Evolutionary conservation across 1,284 basidiomycete species (phyloP).

Genomic region (Vanrija sp.): DNA sequence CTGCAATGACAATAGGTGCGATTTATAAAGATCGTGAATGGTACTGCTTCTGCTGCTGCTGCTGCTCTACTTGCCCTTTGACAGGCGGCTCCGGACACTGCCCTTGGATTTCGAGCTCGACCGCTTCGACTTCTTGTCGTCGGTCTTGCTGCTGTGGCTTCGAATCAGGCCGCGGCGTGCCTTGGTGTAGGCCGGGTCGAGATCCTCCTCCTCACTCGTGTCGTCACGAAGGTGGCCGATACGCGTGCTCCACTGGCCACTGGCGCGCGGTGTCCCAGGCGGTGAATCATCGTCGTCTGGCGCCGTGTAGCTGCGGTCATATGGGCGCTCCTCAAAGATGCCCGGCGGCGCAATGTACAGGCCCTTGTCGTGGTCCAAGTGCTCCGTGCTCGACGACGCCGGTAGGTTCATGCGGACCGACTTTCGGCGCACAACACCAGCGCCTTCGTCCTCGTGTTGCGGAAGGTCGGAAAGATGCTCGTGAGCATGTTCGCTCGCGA

Average conservation of each 20-base stretch:
- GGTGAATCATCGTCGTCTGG: background rate
- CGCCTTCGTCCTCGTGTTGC: constrained; percentile 3
- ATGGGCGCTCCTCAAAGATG: background rate
- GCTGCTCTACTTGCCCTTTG: constrained; percentile 5
- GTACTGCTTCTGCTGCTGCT: constrained; percentile 5
- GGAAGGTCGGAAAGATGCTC: background rate
- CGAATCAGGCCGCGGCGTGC: constrained; percentile 20
- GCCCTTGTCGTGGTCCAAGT: background rate
- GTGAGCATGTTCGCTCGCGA: no score
- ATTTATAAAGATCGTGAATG: background rate
- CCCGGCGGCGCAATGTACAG: background rate
- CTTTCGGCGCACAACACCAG: constrained; percentile 30
- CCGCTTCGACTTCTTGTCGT: constrained; percentile 3
- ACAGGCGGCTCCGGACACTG: background rate
- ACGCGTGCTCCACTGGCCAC: constrained; percentile 34
- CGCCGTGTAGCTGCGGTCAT: constrained; percentile 3
- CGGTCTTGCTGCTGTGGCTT: background rate
- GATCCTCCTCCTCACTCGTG: constrained; percentile 39
- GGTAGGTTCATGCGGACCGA: constrained; percentile 43
- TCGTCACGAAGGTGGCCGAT: constrained; percentile 44
- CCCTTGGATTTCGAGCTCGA: no score
- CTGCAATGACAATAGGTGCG: no score
- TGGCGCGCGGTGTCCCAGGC: constrained; percentile 4
- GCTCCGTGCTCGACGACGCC: constrained; percentile 1
- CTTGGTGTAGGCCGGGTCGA: constrained; percentile 32